A percentile compares a stretch with the other conserved stretches of the same genome.
These are phyloP conservation scores for Penicillium parvum DNA, from an alignment of 495 filamentous ascomycete genomes.

Conservation along the genomic window DNA sequence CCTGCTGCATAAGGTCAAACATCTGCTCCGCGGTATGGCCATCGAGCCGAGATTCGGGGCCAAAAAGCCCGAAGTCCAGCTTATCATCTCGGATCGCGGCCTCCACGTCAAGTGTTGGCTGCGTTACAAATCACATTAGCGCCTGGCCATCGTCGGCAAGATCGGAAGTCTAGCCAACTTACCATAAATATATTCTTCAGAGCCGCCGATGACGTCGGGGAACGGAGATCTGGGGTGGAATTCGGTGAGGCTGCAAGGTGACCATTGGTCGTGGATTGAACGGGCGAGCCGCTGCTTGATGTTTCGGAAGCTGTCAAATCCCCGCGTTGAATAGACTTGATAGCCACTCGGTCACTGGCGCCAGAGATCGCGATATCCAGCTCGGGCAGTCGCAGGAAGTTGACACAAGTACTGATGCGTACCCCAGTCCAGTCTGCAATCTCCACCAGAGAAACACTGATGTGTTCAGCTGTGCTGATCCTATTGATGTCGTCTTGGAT, in stretches of 20 bases:
- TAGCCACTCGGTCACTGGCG: conserved; percentile 1
- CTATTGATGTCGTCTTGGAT: conserved; percentile 31
- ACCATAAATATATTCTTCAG: conserved; percentile 17
- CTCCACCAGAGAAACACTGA: conserved; percentile 28
- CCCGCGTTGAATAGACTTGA: conserved; percentile 12
- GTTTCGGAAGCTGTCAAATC: conserved; percentile 5
- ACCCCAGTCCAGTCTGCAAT: conserved; percentile 37
- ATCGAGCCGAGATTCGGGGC: conserved; percentile 18
- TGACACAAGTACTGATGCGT: conserved; percentile 31
- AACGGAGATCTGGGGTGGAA: conserved; percentile 3
- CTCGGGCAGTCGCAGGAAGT: conserved; percentile 34
- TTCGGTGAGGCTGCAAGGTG: conserved; percentile 6
- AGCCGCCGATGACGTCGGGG: conserved; percentile 10
- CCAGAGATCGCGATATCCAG: conserved; percentile 6
- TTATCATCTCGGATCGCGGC: conserved; percentile 26
- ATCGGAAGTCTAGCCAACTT: conserved; percentile 10
- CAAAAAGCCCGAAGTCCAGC: conserved; percentile 36
- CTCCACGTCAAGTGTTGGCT: conserved; percentile 37
- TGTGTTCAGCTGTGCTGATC: conserved; percentile 29
- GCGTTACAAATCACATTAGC: conserved; percentile 19
- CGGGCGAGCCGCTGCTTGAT: neutral
- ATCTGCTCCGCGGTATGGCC: conserved; percentile 15
- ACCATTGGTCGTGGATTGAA: conserved; percentile 7
- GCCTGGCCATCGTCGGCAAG: conserved; percentile 2
- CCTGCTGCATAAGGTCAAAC: conserved; percentile 19